Conservation (phyloP, 2,329 filamentous ascomycete species). For the Venturia pyrina region DNA sequence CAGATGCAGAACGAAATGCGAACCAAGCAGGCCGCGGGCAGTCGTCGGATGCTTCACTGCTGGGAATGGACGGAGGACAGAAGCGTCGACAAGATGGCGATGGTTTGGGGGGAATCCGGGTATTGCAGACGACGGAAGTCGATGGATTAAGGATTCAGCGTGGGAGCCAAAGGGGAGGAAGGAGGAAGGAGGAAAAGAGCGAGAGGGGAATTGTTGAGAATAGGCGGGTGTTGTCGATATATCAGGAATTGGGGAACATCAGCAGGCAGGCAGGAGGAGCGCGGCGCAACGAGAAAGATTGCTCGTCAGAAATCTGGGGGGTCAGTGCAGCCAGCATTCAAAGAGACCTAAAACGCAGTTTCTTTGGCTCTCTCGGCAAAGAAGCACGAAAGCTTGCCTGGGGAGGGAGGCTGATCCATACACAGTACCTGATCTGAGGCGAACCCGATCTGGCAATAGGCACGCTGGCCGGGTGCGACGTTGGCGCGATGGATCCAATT, state of each 20-base stretch:
- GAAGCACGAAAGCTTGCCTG: conserved; percentile 4
- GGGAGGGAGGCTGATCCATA: not conserved
- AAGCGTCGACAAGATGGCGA: conserved; percentile 12
- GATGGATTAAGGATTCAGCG: conserved; percentile 13
- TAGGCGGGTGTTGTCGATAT: conserved; percentile 12
- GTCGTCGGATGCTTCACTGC: not conserved
- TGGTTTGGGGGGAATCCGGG: not conserved
- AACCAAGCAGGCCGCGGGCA: not conserved
- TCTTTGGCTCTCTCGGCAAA: conserved; percentile 10
- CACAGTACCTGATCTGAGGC: not conserved
- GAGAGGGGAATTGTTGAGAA: conserved; percentile 13
- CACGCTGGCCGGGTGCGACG: not conserved
- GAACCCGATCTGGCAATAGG: not conserved
- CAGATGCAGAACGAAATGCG: not conserved
- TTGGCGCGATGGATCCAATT: not conserved
- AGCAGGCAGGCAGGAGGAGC: conserved; percentile 2
- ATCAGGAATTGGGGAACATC: conserved; percentile 15
- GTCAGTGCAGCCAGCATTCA: conserved; percentile 1
- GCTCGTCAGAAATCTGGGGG: conserved; percentile 2
- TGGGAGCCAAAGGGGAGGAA: conserved; percentile 10
- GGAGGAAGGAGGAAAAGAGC: not conserved
- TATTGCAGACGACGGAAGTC: not conserved
- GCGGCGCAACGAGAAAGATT: conserved; percentile 5
- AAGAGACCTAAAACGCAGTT: conserved; percentile 9
- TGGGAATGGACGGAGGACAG: not conserved